Evolutionary conservation across 2,329 filamentous ascomycete genomes (phyloP).

Genomic region (Colletotrichum sp.): DNA sequence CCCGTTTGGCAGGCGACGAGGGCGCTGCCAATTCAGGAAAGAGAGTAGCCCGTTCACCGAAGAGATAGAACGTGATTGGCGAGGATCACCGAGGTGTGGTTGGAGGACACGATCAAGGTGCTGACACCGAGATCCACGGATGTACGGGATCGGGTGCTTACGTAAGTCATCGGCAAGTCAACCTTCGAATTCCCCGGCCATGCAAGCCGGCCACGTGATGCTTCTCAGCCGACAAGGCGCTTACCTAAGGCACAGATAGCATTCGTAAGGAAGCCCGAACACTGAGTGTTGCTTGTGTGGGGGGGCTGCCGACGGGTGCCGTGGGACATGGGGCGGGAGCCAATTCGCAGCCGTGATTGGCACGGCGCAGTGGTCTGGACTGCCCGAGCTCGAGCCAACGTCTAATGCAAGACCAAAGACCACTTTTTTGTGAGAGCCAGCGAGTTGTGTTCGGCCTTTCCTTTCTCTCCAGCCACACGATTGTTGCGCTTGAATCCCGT

Average conservation of each 20-base stretch:
- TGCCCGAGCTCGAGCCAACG: constrained; percentile 14
- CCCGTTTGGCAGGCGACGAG: not conserved
- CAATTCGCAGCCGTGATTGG: constrained; percentile 16
- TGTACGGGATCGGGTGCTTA: not conserved
- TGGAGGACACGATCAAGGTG: not conserved
- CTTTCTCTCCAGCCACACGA: constrained; percentile 13
- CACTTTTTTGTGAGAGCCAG: not conserved
- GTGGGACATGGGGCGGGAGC: not conserved
- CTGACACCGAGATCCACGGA: not conserved
- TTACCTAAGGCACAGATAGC: not conserved
- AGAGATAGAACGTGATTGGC: not conserved
- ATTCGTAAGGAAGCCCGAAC: not conserved
- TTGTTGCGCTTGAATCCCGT: not conserved
- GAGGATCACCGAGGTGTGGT: not conserved
- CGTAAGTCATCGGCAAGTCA: not conserved
- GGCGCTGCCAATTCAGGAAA: not conserved
- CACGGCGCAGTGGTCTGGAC: not conserved
- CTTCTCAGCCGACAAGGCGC: not conserved
- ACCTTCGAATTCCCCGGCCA: not conserved
- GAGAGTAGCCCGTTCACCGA: not conserved
- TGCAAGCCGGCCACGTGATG: constrained; percentile 16
- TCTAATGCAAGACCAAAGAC: constrained; percentile 17
- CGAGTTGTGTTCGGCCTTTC: not conserved
- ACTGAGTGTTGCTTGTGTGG: not conserved
- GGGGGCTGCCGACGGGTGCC: not conserved